Conservation (phyloP, 805 yeast genomes). For the Geotrichum ghanense region DNA sequence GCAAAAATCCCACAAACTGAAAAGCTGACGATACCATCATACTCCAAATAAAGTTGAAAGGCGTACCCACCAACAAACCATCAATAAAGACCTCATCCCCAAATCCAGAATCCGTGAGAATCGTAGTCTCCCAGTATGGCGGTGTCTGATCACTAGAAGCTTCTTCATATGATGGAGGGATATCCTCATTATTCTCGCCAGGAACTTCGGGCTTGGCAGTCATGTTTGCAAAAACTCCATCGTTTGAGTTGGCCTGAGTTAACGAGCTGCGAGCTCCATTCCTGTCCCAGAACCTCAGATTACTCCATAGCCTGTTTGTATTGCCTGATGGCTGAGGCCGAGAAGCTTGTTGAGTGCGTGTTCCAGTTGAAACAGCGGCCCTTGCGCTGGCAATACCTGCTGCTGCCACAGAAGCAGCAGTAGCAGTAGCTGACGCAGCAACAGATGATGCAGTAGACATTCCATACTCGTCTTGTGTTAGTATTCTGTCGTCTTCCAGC, state of each 20-base stretch:
- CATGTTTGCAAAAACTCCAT: conserved; percentile 89
- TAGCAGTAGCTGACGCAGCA: neutral
- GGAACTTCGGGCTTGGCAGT: conserved; percentile 74
- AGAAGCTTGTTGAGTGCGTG: no score
- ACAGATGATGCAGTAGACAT: neutral
- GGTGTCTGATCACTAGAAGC: conserved; percentile 92
- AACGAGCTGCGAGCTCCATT: neutral
- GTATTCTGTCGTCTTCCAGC: conserved; percentile 9
- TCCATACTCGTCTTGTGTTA: neutral
- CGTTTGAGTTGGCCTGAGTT: conserved; percentile 27
- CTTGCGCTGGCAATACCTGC: no score
- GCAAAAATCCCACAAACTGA: conserved; percentile 84
- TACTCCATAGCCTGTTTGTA: no score
- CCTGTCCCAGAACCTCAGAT: no score
- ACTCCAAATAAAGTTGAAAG: conserved; percentile 87
- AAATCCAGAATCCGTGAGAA: conserved; percentile 55
- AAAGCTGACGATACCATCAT: conserved; percentile 79
- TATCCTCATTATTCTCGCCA: conserved; percentile 32
- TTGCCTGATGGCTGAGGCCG: no score
- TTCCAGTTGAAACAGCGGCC: no score
- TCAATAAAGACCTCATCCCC: conserved; percentile 86
- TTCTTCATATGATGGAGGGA: conserved; percentile 84
- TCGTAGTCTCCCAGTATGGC: conserved; percentile 91
- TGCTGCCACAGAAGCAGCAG: no score
- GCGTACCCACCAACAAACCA: conserved; percentile 89